Base-by-base conservation (phyloP, 192 early-diverging fungal genomes). In the Spinellus fusiger region DNA sequence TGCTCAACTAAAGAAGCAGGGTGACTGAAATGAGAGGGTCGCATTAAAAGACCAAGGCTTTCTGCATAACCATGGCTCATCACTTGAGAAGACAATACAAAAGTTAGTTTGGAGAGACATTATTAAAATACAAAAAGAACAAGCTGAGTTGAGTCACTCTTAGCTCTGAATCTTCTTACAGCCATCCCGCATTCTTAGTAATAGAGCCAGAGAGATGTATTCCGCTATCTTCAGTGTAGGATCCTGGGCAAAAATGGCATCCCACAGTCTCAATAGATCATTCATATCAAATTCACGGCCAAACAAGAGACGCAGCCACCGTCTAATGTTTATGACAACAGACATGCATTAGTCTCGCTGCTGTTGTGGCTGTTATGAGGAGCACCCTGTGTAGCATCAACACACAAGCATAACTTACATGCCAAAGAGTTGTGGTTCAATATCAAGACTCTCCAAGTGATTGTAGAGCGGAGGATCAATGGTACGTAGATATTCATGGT, bases 341-440 rank as follows among this genome's bases (percentile, higher is more conserved):
- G 25, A 48, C 3, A 46, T n/a, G 0, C 6, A 47, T 13, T 47
- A 10, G 27, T 13, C 34, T 20, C 23, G 16, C 20, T 23, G 22
- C 15, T 38, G 16, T 35, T 16, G 4, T 32, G n/a, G n/a, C n/a
- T n/a, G n/a, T n/a, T n/a, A n/a, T n/a, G n/a, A n/a, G n/a, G n/a
- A n/a, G n/a, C n/a, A n/a, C n/a, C n/a, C n/a, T n/a, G n/a, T n/a
- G n/a, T n/a, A n/a, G n/a, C n/a, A n/a, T n/a, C n/a, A n/a, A n/a
- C n/a, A n/a, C n/a, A n/a, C n/a, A n/a, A 29, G 9, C 18, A 0
- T 25, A 25, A 72, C 84, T 59, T 84, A 85, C 86, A 96, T 83
- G 44, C 91, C 95, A 79, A 90, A 98, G 15, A 98, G 76, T 67
- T 98, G 95, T 15, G 95, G 95, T 65, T 98, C 93, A 40, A 98